Percentiles rank a stretch among this genome's conserved stretches.
Conservation (phyloP, 192 early-diverging fungal genomes). For the Coemansia sp. region DNA sequence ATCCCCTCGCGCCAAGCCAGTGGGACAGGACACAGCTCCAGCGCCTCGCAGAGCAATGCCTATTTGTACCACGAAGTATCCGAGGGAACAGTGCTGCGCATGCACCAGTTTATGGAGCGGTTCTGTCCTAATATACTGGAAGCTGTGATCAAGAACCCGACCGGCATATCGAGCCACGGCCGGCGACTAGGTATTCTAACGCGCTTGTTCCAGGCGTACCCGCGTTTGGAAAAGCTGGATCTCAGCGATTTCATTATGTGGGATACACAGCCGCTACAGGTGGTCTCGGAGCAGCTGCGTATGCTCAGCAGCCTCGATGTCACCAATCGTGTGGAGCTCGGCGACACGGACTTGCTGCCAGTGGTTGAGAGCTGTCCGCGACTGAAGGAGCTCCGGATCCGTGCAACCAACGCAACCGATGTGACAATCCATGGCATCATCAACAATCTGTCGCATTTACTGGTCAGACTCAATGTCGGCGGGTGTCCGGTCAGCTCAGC, state of each 20-base stretch:
- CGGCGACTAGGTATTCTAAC: slow-evolving; percentile 40
- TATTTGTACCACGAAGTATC: slow-evolving; percentile 53
- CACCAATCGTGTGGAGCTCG: slow-evolving; percentile 55
- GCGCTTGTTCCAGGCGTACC: slow-evolving; percentile 53
- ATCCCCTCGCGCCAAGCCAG: too few species aligned
- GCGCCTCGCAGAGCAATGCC: slow-evolving; percentile 15
- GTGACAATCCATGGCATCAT: slow-evolving; percentile 43
- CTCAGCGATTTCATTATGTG: slow-evolving; percentile 61
- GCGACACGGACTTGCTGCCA: slow-evolving; percentile 51
- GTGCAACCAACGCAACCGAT: slow-evolving; percentile 54
- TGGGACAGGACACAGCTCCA: slow-evolving; percentile 20
- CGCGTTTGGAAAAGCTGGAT: slow-evolving; percentile 50
- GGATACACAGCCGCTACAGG: slow-evolving; percentile 53
- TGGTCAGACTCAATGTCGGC: slow-evolving; percentile 52
- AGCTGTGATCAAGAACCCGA: slow-evolving; percentile 45
- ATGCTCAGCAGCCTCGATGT: slow-evolving; percentile 49
- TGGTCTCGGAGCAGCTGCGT: slow-evolving; percentile 45
- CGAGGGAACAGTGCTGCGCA: slow-evolving; percentile 51
- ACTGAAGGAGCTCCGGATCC: slow-evolving; percentile 42
- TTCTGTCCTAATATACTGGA: slow-evolving; percentile 52
- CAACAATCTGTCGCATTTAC: slow-evolving; percentile 35
- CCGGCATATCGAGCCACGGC: slow-evolving; percentile 53
- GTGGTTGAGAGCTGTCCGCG: slow-evolving; percentile 47
- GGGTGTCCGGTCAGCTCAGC: slow-evolving; percentile 53
- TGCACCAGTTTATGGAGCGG: slow-evolving; percentile 59